phyloP scores from a whole-genome alignment of 805 yeast genomes.

The Kluyveromyces nonfermentans region DNA sequence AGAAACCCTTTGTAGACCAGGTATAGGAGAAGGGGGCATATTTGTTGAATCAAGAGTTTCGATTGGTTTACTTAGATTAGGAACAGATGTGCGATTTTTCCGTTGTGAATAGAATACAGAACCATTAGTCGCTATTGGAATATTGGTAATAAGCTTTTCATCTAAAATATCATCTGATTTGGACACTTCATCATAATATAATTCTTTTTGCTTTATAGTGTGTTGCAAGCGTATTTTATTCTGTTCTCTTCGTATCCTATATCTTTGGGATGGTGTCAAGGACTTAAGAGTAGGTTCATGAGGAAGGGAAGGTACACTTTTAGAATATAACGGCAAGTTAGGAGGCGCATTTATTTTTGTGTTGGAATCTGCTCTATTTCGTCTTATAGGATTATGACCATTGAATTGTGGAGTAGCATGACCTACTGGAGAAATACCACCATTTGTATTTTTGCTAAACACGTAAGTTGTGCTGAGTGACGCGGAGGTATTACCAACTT shows the following conservation, averaged over 20 bases:
- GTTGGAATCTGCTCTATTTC: background rate
- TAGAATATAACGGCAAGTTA: conserved; percentile 3
- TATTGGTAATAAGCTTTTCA: conserved; percentile 40
- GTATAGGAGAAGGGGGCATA: conserved; percentile 43
- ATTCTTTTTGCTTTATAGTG: conserved; percentile 29
- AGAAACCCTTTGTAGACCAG: conserved; percentile 30
- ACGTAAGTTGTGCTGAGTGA: conserved; percentile 5
- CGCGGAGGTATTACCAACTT: background rate
- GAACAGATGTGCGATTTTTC: conserved; percentile 2
- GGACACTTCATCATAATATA: conserved; percentile 31
- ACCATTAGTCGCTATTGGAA: conserved; percentile 38
- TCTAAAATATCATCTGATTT: conserved; percentile 28
- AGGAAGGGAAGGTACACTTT: conserved; percentile 10
- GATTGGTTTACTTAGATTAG: conserved; percentile 13
- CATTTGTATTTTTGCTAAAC: conserved; percentile 5
- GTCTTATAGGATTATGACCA: background rate
- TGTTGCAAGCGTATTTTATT: conserved; percentile 28
- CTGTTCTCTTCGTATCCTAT: conserved; percentile 32
- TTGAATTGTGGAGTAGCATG: background rate
- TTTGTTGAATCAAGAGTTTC: conserved; percentile 21
- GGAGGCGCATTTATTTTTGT: conserved; percentile 1
- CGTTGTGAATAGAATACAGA: conserved; percentile 19
- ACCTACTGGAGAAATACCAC: background rate
- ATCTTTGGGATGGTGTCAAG: conserved; percentile 36
- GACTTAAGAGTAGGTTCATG: conserved; percentile 7